Conservation (phyloP, 176 grass and related monocot genomes). For the Dactylis glomerata region DNA sequence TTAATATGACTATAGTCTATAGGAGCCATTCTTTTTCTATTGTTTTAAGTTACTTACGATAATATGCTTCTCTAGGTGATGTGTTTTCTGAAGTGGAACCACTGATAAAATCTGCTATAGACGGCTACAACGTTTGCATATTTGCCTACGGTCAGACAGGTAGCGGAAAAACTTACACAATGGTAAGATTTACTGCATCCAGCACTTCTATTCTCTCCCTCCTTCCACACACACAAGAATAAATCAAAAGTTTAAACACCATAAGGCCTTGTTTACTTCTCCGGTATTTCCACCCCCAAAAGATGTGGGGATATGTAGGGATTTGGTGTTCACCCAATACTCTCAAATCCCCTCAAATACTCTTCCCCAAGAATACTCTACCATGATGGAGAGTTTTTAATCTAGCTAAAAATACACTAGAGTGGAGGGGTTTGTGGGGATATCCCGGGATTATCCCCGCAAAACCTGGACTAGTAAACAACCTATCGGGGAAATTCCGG, state of each 20-base stretch:
- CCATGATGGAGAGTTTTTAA: no score
- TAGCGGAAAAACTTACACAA: conserved; percentile 96
- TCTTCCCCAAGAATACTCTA: no score
- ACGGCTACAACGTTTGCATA: conserved; percentile 96
- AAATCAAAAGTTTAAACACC: conserved; percentile 1
- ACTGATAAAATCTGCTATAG: conserved; percentile 91
- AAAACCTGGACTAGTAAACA: no score
- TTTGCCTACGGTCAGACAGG: conserved; percentile 98
- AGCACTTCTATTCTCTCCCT: background rate
- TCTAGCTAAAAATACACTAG: no score
- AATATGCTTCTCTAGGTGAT: conserved; percentile 51
- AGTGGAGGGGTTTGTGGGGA: no score
- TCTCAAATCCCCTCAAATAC: no score
- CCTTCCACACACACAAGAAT: background rate
- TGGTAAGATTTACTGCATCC: conserved; percentile 62
- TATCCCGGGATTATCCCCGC: no score
- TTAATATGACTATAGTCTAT: background rate
- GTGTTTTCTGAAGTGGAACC: conserved; percentile 92
- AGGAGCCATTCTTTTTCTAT: background rate
- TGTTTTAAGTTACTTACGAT: conserved; percentile 32
- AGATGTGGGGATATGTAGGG: no score
- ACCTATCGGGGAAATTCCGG: no score
- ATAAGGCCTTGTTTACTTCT: no score
- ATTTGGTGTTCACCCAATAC: no score
- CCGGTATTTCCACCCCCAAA: no score